These are phyloP conservation scores for Dissophora ornata DNA, from an alignment of 192 early-diverging fungal genomes.

Conservation along the genomic window DNA sequence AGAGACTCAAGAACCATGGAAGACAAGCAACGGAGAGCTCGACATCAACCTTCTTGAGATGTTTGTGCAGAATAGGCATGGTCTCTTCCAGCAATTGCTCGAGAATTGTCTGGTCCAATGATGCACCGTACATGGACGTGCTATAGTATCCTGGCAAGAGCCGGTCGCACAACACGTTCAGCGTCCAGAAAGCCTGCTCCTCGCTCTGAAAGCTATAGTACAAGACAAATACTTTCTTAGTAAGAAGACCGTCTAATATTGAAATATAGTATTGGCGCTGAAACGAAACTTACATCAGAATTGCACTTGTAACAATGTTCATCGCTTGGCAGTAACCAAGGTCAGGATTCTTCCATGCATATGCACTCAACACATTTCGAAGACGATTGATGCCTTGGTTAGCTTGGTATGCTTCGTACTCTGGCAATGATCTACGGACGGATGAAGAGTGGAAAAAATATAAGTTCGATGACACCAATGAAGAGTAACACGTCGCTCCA, in stretches of 20 bases:
- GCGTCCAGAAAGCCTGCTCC: constrained; percentile 97
- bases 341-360: constrained; percentile 86
- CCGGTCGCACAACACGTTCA: constrained; percentile 90
- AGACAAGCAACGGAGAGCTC: constrained; percentile 97
- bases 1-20: constrained; percentile 98
- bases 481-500: too few relatives aligned
- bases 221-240: neutral
- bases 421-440: constrained; percentile 88
- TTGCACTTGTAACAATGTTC: constrained; percentile 97
- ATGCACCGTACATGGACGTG: constrained; percentile 98
- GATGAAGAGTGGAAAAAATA: too few relatives aligned
- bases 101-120: constrained; percentile 95
- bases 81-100: constrained; percentile 88
- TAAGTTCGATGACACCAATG: too few relatives aligned
- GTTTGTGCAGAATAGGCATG: constrained; percentile 89
- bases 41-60: constrained; percentile 89
- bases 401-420: constrained; percentile 92
- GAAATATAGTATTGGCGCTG: neutral
- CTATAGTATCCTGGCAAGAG: constrained; percentile 97
- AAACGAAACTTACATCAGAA: constrained; percentile 75
- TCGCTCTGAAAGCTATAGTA: constrained; percentile 82
- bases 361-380: constrained; percentile 91
- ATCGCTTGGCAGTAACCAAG: constrained; percentile 99
- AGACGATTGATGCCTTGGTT: constrained; percentile 92
- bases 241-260: too few relatives aligned